Percentiles rank a stretch among this genome's conserved stretches.
Evolutionary conservation across 2,329 filamentous ascomycete genomes (phyloP).

Genomic region (Claviceps arundinis): DNA sequence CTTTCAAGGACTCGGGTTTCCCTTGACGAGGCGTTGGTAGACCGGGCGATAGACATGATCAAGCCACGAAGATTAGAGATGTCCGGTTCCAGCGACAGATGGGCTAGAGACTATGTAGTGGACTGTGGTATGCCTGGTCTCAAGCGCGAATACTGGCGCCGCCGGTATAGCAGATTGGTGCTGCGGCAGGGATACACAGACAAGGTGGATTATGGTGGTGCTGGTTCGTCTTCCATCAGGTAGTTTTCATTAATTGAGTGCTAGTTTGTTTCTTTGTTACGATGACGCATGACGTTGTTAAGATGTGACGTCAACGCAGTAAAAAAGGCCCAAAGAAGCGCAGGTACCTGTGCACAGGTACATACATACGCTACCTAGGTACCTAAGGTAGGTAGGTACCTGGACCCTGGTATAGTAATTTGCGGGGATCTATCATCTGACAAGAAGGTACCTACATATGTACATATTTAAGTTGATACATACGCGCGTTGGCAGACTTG

Average conservation of each 20-base stretch:
- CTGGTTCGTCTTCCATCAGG: neutral
- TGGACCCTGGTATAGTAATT: neutral
- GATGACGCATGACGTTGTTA: neutral
- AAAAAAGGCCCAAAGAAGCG: neutral
- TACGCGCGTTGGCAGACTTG: too few species aligned
- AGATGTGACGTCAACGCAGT: neutral
- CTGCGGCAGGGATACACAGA: neutral
- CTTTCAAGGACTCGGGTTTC: neutral
- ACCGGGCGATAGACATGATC: neutral
- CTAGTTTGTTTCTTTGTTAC: constrained; percentile 4
- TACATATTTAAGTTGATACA: too few species aligned
- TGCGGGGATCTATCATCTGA: too few species aligned
- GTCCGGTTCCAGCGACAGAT: too few species aligned
- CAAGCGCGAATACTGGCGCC: neutral
- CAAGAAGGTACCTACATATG: too few species aligned
- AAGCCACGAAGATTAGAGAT: neutral
- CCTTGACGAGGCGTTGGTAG: neutral
- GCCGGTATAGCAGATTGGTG: neutral
- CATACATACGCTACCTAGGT: neutral
- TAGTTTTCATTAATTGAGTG: constrained; percentile 4
- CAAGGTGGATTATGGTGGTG: neutral
- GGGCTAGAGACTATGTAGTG: neutral
- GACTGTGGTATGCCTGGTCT: neutral
- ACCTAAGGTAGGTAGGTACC: neutral
- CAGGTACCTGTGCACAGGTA: neutral